Evolutionary conservation across 345 rosid species (phyloP), one percentile per base, ranked within the genome.

Genomic region (Bruguiera parviflora): DNA sequence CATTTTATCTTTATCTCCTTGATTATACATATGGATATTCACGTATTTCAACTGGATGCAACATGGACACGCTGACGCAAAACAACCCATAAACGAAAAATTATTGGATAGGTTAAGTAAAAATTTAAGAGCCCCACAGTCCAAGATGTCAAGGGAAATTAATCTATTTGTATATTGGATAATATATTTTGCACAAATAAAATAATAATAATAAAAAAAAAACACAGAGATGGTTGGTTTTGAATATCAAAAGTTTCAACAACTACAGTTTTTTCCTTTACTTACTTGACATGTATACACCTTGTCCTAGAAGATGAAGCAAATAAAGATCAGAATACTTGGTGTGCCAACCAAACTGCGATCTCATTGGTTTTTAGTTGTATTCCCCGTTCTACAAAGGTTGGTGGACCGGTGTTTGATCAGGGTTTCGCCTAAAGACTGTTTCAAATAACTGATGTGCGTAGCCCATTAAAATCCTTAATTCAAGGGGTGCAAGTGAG

Each of bases 261-360:
- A 3, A 32, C 60, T 63, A 59, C 59, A 53, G 61, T 55, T 47
- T 61, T 11, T 13, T 43, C 5, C 56, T 39, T 63, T 19, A 25
- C 63, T 29, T 24, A 11, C 3, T 2, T 27, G 33, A 5, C 25
- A 61, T 51, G 4, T 53, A 56, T 74, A 64, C 69, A 67, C 69
- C 72, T 79, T 79, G 56, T 71, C 82, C 76, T 78, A 66, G 84
- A 71, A 79, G 79, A 65, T 53, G 75, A 66, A 52, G 73, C 68
- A 75, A 43, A 43, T 43, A 11, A 64, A 63, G 53, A 49, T 70
- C 80, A 72, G 19, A 68, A 43, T 43, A 70, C 68, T 69, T 33
- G 37, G 59, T 2, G 63, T 47, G 55, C 73, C 78, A 58, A 79
- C 78, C 85, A 73, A 81, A 81, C 78, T 70, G 78, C 77, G 43